Evolutionary conservation across 768 basidiomycete species (phyloP), one percentile per base, ranked within the genome.

Genomic region (Cubamyces lactineus): DNA sequence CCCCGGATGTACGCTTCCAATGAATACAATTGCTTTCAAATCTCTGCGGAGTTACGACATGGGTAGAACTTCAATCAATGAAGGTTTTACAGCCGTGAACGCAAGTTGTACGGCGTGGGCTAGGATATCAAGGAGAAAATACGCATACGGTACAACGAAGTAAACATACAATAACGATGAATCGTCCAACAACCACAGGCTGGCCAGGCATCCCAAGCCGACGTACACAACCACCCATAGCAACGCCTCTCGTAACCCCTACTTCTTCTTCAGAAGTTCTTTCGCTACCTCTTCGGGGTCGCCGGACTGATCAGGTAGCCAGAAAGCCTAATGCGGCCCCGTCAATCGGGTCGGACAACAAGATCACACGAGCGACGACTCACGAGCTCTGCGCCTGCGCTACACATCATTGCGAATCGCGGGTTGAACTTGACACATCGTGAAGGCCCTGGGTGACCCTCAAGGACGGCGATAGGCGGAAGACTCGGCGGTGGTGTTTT

Each of bases 391-490:
- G 84, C 80, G 17, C 94, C 93, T 26, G 92, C 93, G 12, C 85
- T 86, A 60, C 84, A 87, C 80, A 98, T 81, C 94, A 98, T 96
- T 30, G 89, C 88, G 62, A 84, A 82, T 59, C 92, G 84, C 8
- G 96, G 95, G 72, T 97, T 98, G 73, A 96, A 96, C 68, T 80
- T 85, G 2, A 97, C 91, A 61, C 92, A 94, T 71, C 97, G 80
- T 23, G 88, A 84, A 30, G 92, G 89, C 5, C 92, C 92, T 1
- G 87, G 86, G 71, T 96, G 93, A 0, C 92, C 93, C 46, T 93
- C 91, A 56, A 93, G 72, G 21, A 72, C 78, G 5, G 77, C 69
- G 21, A 82, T 57, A 3, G 87, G 86, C 51, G 76, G 72, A n/a
- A 88, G 74, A 59, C 82, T 77, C 53, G 76, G 71, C 3, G 86